Evolutionary conservation across 2,329 filamentous ascomycete species (phyloP).

Genomic region (Cryphonectria naterciae): DNA sequence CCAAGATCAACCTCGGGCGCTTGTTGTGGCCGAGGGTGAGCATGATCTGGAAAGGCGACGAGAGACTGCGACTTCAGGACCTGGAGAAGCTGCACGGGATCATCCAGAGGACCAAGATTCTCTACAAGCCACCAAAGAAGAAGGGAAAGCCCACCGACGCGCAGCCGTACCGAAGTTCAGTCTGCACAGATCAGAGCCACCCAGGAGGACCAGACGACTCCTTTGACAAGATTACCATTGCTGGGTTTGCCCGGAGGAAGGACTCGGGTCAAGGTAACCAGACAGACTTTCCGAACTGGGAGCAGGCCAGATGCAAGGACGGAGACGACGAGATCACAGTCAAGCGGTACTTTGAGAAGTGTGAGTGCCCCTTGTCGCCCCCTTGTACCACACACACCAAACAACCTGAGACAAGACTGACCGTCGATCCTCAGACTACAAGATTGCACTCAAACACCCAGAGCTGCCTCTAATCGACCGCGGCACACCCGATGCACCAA

Average conservation of each 20-base stretch:
- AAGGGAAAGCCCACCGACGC: constrained; percentile 8
- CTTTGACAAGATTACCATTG: background rate
- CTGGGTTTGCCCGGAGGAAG: background rate
- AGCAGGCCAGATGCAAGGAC: background rate
- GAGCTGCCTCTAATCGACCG: constrained; percentile 68
- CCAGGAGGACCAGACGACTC: background rate
- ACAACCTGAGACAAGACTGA: background rate
- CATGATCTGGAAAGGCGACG: constrained; percentile 38
- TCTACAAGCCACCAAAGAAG: constrained; percentile 37
- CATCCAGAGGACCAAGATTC: constrained; percentile 44
- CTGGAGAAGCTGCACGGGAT: constrained; percentile 42
- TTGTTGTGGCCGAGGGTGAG: background rate
- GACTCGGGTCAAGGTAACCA: constrained; percentile 31
- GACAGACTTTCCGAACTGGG: background rate
- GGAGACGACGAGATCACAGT: background rate
- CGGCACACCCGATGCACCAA: constrained; percentile 59
- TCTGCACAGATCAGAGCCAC: background rate
- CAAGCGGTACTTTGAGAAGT: background rate
- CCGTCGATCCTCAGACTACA: background rate
- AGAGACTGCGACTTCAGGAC: constrained; percentile 20
- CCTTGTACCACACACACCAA: background rate
- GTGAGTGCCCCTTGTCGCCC: background rate
- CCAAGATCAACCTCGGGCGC: constrained; percentile 39
- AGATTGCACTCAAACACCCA: constrained; percentile 31
- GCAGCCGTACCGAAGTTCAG: constrained; percentile 31